A percentile compares a stretch with the other conserved stretches of the same genome.
These are phyloP conservation scores for Geoglossum cookeanum DNA, from an alignment of 2,329 filamentous ascomycete species.

Conservation along the genomic window DNA sequence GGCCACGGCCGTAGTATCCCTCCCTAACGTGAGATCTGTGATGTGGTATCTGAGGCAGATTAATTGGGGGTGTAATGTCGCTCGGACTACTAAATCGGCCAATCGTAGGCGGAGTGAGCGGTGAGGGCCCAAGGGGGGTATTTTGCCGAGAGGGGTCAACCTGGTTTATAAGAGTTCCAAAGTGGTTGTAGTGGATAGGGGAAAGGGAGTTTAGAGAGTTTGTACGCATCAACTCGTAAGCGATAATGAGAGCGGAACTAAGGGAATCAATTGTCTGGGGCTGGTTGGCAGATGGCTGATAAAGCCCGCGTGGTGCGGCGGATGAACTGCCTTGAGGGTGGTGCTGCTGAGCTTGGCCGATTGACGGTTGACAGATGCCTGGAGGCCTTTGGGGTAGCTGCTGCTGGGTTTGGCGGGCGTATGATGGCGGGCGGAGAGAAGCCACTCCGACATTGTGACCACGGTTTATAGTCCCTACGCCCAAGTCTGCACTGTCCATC, in stretches of 20 bases:
- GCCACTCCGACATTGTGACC: background rate
- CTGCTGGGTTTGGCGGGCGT: background rate
- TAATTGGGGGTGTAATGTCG: background rate
- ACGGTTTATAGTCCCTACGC: background rate
- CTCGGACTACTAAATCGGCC: background rate
- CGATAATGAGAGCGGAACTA: background rate
- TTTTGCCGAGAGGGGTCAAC: background rate
- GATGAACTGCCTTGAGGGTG: background rate
- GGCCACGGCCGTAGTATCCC: background rate
- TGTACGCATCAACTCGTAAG: background rate
- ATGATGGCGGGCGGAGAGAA: background rate
- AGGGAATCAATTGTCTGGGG: too few species aligned
- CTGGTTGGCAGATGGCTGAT: background rate
- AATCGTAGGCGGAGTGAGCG: background rate
- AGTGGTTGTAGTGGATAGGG: background rate
- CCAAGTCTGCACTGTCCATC: background rate
- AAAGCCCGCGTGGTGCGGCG: background rate
- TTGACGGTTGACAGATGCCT: background rate
- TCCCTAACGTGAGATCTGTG: background rate
- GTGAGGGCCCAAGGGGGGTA: background rate
- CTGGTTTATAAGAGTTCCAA: background rate
- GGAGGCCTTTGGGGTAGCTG: background rate
- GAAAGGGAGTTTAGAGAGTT: background rate
- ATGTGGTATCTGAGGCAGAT: background rate
- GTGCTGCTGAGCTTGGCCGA: background rate